A percentile compares a stretch with the other conserved stretches of the same genome.
phyloP scores from a whole-genome alignment of 495 filamentous ascomycete genomes.

The Hypomontagnella monticulosa region DNA sequence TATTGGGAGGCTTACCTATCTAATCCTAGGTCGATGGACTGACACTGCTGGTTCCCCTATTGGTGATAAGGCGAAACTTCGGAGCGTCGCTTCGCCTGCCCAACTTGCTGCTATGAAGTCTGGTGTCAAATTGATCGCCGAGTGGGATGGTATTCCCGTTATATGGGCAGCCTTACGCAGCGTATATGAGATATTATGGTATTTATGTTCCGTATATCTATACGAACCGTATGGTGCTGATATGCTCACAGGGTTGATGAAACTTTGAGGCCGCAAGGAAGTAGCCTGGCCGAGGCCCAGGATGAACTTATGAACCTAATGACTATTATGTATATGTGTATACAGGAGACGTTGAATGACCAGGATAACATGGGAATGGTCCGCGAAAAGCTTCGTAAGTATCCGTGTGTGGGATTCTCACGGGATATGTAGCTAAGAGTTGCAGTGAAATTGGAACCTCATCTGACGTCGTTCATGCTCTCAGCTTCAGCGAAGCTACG shows the following conservation, averaged over 20 bases:
- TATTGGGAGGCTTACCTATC: conserved; percentile 80
- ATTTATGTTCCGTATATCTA: conserved; percentile 25
- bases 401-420: not conserved
- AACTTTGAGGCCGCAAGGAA: conserved; percentile 35
- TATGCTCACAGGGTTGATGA: conserved; percentile 50
- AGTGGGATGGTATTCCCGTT: conserved; percentile 66
- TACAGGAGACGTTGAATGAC: conserved; percentile 71
- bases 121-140: conserved; percentile 67
- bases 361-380: conserved; percentile 51
- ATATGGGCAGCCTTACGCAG: conserved; percentile 69
- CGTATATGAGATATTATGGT: conserved; percentile 66
- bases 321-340: conserved; percentile 75
- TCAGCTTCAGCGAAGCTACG: conserved; percentile 78
- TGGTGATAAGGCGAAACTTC: conserved; percentile 46
- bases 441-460: conserved; percentile 69
- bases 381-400: conserved; percentile 55
- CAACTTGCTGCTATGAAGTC: conserved; percentile 77
- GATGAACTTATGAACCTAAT: conserved; percentile 69
- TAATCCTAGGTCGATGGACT: conserved; percentile 80
- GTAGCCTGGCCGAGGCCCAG: conserved; percentile 51
- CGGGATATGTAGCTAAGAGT: conserved; percentile 39
- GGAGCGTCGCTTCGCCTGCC: conserved; percentile 58
- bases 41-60: conserved; percentile 67
- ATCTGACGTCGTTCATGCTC: conserved; percentile 75
- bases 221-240: conserved; percentile 38